phyloP scores from a whole-genome alignment of 2,329 filamentous ascomycete species.

The Leptographium wingfieldii region DNA sequence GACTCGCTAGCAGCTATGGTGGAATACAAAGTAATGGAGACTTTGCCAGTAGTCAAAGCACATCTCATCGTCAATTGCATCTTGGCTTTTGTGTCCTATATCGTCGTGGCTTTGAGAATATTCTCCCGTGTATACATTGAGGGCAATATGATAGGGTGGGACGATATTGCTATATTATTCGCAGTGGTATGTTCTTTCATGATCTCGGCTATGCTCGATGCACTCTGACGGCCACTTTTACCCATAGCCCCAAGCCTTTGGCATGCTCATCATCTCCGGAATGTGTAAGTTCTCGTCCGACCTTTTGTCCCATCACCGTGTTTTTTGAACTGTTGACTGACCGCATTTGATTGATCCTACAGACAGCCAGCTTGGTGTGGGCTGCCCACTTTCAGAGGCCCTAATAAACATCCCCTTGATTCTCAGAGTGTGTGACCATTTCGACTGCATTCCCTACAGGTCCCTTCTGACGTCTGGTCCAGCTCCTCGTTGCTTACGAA shows the following conservation, averaged over 20 bases:
- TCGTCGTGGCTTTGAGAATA: neutral
- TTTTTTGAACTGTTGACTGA: neutral
- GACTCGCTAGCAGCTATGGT: neutral
- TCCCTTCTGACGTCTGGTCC: neutral
- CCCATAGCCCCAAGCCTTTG: neutral
- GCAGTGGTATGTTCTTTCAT: neutral
- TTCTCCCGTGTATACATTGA: neutral
- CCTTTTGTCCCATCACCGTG: too few relatives aligned
- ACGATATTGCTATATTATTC: neutral
- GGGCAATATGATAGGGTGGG: neutral
- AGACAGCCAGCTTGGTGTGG: neutral
- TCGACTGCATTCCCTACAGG: neutral
- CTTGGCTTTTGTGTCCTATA: neutral
- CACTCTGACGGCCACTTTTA: too few relatives aligned
- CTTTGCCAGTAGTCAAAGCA: neutral
- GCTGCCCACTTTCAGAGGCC: neutral
- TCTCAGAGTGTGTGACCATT: neutral
- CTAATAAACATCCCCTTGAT: neutral
- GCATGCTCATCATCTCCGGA: neutral
- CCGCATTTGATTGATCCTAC: neutral
- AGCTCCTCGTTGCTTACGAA: slow-evolving; percentile 1
- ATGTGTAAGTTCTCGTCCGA: neutral
- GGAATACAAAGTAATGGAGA: neutral
- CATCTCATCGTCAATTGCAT: neutral
- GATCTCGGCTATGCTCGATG: too few relatives aligned